Conservation (phyloP, 2,329 filamentous ascomycete genomes). For the Ophiocordyceps unilateralis region DNA sequence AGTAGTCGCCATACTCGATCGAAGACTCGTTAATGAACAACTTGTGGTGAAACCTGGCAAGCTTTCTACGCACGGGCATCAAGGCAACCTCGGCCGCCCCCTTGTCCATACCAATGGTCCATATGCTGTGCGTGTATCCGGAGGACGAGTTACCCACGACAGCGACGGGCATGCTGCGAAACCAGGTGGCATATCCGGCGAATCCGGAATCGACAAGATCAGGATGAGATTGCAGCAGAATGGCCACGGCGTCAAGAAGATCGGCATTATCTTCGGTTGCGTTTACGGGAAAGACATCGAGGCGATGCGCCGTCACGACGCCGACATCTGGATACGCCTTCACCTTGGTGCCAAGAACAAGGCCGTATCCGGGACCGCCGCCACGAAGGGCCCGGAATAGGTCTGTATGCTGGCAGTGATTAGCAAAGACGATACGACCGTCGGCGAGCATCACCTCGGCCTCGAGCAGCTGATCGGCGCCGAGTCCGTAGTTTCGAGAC, state of each 20-base stretch:
- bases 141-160: conserved; percentile 10
- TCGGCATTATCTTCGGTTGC: conserved; percentile 9
- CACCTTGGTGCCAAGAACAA: conserved; percentile 17
- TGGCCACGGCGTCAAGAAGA: conserved; percentile 9
- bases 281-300: conserved; percentile 7
- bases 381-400: conserved; percentile 21
- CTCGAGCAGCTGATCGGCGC: conserved; percentile 25
- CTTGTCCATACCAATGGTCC: conserved; percentile 10
- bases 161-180: conserved; percentile 7
- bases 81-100: conserved; percentile 8
- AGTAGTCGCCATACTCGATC: conserved; percentile 11
- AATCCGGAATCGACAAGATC: conserved; percentile 14
- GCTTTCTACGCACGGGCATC: conserved; percentile 5
- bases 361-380: conserved; percentile 15
- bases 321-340: conserved; percentile 14
- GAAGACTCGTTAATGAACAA: conserved; percentile 9
- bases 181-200: conserved; percentile 12
- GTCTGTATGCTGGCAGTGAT: conserved; percentile 14
- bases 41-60: conserved; percentile 6
- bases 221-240: conserved; percentile 14
- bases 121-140: conserved; percentile 12
- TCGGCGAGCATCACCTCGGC: conserved; percentile 20
- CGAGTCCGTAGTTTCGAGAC: conserved; percentile 21
- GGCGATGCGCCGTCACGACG: conserved; percentile 4
- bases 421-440: conserved; percentile 17